Conservation (phyloP, 805 yeast species). For the Cyberlindnera amylophila region DNA sequence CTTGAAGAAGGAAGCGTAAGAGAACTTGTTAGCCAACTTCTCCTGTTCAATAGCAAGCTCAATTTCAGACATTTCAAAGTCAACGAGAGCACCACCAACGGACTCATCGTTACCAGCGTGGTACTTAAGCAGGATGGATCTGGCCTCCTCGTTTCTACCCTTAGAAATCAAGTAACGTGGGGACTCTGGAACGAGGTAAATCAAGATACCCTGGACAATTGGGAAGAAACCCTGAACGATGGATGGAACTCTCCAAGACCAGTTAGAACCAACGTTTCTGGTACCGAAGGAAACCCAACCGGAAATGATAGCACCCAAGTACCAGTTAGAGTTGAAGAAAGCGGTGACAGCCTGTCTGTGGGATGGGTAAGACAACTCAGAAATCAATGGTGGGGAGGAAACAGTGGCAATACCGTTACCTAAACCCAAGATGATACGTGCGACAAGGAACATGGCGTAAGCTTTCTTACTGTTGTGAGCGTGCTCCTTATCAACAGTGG, state of each 20-base stretch:
- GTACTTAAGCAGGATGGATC: conserved; percentile 34
- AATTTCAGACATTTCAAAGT: conserved; percentile 40
- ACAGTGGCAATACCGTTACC: conserved; percentile 42
- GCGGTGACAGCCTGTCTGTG: conserved; percentile 39
- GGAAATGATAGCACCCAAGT: conserved; percentile 50
- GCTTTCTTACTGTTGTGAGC: conserved; percentile 18
- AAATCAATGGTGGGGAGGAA: conserved; percentile 47
- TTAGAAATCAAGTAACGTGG: conserved; percentile 43
- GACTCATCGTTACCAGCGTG: conserved; percentile 36
- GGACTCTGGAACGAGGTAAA: conserved; percentile 45
- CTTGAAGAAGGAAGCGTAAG: conserved; percentile 36
- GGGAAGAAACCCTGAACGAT: conserved; percentile 49
- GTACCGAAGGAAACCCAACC: conserved; percentile 51
- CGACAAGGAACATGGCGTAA: conserved; percentile 20
- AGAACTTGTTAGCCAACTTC: conserved; percentile 31
- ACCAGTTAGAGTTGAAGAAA: conserved; percentile 50
- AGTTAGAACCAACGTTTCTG: conserved; percentile 26
- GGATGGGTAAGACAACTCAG: conserved; percentile 50
- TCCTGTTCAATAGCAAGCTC: conserved; percentile 40
- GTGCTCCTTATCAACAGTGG: conserved; percentile 6
- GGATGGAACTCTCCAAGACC: conserved; percentile 56
- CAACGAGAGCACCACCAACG: conserved; percentile 28
- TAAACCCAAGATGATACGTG: conserved; percentile 45
- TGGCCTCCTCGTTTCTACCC: conserved; percentile 43
- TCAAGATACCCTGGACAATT: conserved; percentile 33